Evolutionary conservation across 2,329 filamentous ascomycete genomes (phyloP), one percentile per base, ranked within the genome.

Genomic region (Paecilomyces dactylethromorphus): DNA sequence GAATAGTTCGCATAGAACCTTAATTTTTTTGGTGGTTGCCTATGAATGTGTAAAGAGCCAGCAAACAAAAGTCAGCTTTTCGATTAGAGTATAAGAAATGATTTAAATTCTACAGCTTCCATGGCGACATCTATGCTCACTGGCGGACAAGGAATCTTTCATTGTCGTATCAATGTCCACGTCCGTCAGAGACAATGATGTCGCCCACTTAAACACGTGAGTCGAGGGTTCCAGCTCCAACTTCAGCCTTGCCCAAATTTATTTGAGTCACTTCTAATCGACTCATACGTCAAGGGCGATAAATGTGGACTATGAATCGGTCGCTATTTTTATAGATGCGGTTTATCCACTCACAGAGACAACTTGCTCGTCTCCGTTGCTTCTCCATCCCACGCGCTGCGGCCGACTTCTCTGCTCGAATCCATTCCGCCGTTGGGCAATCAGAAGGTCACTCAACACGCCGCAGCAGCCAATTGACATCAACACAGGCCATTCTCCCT

Each of bases 401-500:
- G 39, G 39, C 39, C n/a, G 39, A 45, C 18, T 45, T 45, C n/a
- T 18, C 39, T 45, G 39, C 39, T 45, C 39, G 15, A 45, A 18
- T 18, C 39, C n/a, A n/a, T 45, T n/a, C n/a, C 39, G 39, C 4
- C n/a, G 18, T 45, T n/a, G 10, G 39, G 15, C 15, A n/a, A 18
- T 18, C 39, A n/a, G n/a, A 45, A 8, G 18, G 13, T 45, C 39
- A 45, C 18, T 18, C 39, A 18, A 45, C 18, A 45, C 39, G 3
- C 13, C 15, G 39, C 39, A 45, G 10, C 39, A 45, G 39, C 39
- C 39, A 45, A 45, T 52, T 52, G 13, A 52, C 54, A 56, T 55
- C 39, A 55, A 57, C 56, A 53, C 58, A n/a, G 58, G 51, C 49
- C 29, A 54, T 57, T 55, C 56, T 56, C 59, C 50, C 50, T 1